These are phyloP conservation scores for Pyrus communis DNA, from an alignment of 306 rosid species.

Conservation along the genomic window DNA sequence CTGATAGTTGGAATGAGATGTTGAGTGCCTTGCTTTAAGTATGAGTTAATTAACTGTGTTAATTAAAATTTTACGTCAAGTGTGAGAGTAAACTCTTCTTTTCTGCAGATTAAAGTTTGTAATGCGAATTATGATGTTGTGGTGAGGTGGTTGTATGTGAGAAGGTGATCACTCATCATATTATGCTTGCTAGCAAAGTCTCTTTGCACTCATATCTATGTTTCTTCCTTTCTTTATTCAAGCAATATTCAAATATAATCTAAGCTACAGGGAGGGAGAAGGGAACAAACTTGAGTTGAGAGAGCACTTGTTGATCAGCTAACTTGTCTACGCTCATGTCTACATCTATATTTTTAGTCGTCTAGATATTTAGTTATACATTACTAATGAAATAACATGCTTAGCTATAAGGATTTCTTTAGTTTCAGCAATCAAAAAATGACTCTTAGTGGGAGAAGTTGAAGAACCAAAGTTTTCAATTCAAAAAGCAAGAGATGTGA, in stretches of 20 bases:
- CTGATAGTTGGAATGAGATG: conserved; percentile 94
- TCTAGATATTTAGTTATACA: no score
- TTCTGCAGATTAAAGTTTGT: neutral
- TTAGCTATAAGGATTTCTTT: neutral
- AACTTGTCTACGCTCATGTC: no score
- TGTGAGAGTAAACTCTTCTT: conserved; percentile 14
- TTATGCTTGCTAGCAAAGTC: conserved; percentile 5
- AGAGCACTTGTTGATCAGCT: fast-evolving
- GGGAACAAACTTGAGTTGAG: neutral
- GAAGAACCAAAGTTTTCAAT: neutral
- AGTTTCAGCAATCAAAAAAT: neutral
- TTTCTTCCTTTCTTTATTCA: neutral
- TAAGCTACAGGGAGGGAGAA: no score
- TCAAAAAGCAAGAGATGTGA: neutral
- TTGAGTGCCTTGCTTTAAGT: conserved; percentile 57
- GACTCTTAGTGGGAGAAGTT: neutral
- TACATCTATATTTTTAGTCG: no score
- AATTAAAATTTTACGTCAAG: conserved; percentile 17
- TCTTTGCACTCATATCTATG: neutral
- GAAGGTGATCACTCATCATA: conserved; percentile 4
- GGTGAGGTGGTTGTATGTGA: neutral
- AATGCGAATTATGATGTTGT: conserved; percentile 1
- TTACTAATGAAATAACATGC: no score
- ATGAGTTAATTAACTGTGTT: neutral
- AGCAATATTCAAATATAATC: neutral